Percentiles rank a stretch among this genome's conserved stretches.
Evolutionary conservation across 352 stramenopile genomes (phyloP).

Genomic region (Pythium sp.): DNA sequence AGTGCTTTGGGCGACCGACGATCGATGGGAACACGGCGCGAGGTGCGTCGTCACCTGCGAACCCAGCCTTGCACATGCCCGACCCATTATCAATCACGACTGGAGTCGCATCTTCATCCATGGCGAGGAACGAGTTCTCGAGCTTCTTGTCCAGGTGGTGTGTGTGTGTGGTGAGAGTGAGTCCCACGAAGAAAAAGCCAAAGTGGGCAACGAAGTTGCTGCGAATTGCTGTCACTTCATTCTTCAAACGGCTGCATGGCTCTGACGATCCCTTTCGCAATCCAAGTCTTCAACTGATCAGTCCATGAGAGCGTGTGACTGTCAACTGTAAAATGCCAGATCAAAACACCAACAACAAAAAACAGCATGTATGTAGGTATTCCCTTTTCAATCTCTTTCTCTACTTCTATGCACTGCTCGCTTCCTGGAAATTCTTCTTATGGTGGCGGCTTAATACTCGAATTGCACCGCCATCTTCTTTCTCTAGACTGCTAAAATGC

Average conservation of each 20-base stretch:
- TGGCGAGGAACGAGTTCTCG: conserved; percentile 11
- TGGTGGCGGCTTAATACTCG: background rate
- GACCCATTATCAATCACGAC: conserved; percentile 97
- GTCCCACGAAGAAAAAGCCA: background rate
- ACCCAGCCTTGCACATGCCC: conserved; percentile 99
- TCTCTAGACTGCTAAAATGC: background rate
- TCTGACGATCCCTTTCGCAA: background rate
- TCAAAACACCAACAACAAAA: background rate
- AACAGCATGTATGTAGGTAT: background rate
- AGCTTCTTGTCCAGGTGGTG: background rate
- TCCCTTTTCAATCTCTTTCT: background rate
- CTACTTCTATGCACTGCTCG: background rate
- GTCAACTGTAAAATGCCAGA: background rate
- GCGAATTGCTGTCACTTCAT: background rate
- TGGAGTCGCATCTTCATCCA: conserved; percentile 61
- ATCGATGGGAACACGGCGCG: conserved; percentile 97
- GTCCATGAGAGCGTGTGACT: background rate
- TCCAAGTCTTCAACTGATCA: background rate
- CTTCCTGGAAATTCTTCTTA: background rate
- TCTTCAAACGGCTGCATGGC: background rate
- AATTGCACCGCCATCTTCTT: background rate
- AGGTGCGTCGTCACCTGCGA: conserved; percentile 96
- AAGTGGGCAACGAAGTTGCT: background rate
- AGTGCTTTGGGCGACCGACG: conserved; percentile 94
- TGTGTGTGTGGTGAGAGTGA: background rate